Conservation (phyloP, 345 rosid species). For the Sisymbrium irio region DNA sequence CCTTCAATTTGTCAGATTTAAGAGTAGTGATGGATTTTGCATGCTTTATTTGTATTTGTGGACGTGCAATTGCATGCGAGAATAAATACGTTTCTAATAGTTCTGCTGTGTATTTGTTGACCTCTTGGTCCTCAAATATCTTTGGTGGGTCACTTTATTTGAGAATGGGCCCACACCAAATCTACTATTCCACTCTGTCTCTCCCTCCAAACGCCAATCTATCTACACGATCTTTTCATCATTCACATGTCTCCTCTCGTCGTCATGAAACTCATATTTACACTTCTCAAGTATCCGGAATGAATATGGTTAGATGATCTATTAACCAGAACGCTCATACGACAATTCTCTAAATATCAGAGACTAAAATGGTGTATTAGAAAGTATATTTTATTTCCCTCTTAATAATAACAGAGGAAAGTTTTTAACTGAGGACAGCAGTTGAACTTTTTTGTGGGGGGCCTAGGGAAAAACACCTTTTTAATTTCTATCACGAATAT, state of each 20-base stretch:
- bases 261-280: neutral
- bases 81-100: constrained; percentile 17
- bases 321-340: neutral
- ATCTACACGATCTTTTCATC: constrained; percentile 14
- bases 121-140: constrained; percentile 31
- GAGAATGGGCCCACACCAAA: constrained; percentile 24
- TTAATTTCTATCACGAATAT: no score
- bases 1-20: neutral
- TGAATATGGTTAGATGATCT: neutral
- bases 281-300: constrained; percentile 9
- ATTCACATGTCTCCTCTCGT: constrained; percentile 9
- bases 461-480: neutral
- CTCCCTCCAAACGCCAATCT: constrained; percentile 8
- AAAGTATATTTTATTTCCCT: neutral
- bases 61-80: constrained; percentile 30
- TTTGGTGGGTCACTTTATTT: constrained; percentile 28
- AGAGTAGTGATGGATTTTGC: constrained; percentile 16
- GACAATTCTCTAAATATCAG: neutral
- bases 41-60: constrained; percentile 19
- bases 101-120: constrained; percentile 10
- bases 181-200: constrained; percentile 10
- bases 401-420: neutral
- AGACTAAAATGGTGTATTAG: neutral
- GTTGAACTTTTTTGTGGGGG: neutral
- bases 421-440: neutral